Evolutionary conservation across 306 rosid genomes (phyloP).

Genomic region (Quercus wislizeni): DNA sequence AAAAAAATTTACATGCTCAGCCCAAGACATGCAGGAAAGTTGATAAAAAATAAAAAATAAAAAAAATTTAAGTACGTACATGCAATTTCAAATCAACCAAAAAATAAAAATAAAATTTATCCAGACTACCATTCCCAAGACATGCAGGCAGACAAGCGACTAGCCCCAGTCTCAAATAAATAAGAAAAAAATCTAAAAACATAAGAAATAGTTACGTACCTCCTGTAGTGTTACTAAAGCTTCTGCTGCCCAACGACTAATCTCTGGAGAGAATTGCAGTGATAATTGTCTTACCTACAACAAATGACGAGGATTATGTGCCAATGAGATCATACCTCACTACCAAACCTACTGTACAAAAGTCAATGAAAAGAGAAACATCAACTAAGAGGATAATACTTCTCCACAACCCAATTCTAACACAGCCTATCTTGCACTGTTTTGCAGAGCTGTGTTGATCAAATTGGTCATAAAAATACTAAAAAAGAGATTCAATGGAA

Average conservation of each 20-base stretch:
- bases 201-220: constrained; percentile 40
- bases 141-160: constrained; percentile 4
- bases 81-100: neutral
- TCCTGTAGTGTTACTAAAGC: constrained; percentile 76
- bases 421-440: too few species aligned
- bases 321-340: neutral
- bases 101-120: neutral
- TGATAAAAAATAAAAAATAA: neutral
- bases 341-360: neutral
- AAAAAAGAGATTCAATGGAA: neutral
- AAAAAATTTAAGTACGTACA: neutral
- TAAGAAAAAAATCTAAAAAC: neutral
- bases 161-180: constrained; percentile 1
- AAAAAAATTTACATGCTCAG: neutral
- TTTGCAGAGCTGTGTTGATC: neutral
- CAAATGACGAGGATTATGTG: constrained; percentile 6
- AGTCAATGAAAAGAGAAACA: neutral
- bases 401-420: neutral
- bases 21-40: neutral
- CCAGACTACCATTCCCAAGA: neutral
- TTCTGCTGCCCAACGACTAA: constrained; percentile 72
- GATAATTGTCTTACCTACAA: constrained; percentile 62
- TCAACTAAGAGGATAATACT: neutral
- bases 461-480: neutral
- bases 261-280: constrained; percentile 25